Base-by-base conservation (phyloP, 1,284 basidiomycete species). In the Megacollybia platyphylla region DNA sequence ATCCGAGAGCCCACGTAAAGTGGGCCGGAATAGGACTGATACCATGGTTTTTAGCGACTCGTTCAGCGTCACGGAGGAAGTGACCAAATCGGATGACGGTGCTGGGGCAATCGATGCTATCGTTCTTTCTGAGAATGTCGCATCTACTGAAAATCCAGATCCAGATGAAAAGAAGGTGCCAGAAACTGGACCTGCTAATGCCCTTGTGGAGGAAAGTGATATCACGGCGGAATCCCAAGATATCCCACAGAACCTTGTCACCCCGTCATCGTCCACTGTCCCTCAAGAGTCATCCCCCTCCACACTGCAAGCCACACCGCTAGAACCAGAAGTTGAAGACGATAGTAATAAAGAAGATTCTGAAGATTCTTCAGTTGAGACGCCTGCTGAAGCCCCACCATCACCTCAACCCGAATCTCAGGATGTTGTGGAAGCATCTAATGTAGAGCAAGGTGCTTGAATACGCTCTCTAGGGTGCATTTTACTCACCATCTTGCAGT, bases 31-130 rank as follows among this genome's bases (percentile, higher is more conserved):
- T 48, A 61, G 82, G 42, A 87, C 82, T 11, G 83, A 84, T 51
- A 87, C 83, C 9, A 86, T 87, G 84, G 73, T 86, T 15, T 71
- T 75, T 51, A 76, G 71, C 49, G 81, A 83, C 41, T 70, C 59
- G 0, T 63, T 52, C 41, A 60, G 44, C 41, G 48, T 68, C 36
- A 57, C 56, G 4, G 70, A 72, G 45, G 70, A 73, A 47, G 48
- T 68, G 5, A 56, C 64, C 26, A 65, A 43, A 29, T 29, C 41
- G 17, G 43, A 44, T 7, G 24, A 40, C 13, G 42, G 15, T 39
- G 15, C 34, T 13, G 31, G 2, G 11, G 31, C 10, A 34, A 11
- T 2, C 2, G 15, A 11, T 4, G 7, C 11, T 2, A 34, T 15
- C 31, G 31, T 11, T 34, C 15, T 15, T 15, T 34, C 31, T 34